phyloP scores from a whole-genome alignment of 2,329 filamentous ascomycete species.

The Claviceps spartinae region DNA sequence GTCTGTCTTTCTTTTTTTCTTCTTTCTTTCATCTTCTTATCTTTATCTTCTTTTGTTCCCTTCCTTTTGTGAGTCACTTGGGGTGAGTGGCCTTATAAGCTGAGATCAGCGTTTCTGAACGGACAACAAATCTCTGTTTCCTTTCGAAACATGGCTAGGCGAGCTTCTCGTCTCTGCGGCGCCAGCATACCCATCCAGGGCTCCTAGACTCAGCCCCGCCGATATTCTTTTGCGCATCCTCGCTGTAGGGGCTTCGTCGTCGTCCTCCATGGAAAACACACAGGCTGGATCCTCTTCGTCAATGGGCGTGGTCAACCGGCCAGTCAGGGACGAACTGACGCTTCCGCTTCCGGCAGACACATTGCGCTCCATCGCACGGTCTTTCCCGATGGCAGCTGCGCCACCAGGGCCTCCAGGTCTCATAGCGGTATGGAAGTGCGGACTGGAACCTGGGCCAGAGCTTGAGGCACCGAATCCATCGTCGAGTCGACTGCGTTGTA shows the following conservation, averaged over 20 bases:
- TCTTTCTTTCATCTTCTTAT: not conserved
- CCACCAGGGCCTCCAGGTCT: conserved; percentile 24
- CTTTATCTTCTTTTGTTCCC: not conserved
- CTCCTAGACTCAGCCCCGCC: conserved; percentile 25
- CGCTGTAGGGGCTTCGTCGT: conserved; percentile 36
- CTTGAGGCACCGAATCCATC: conserved; percentile 17
- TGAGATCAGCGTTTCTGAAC: conserved; percentile 19
- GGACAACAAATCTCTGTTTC: conserved; percentile 15
- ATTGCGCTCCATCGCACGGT: conserved; percentile 39
- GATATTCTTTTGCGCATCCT: conserved; percentile 36
- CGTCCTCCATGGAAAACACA: conserved; percentile 53
- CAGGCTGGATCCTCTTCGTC: conserved; percentile 52
- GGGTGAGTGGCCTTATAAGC: not conserved
- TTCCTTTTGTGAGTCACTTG: not conserved
- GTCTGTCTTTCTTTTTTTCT: too few relatives aligned
- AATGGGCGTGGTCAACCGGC: conserved; percentile 49
- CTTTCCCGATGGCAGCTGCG: conserved; percentile 25
- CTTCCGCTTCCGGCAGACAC: conserved; percentile 45
- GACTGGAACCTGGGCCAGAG: conserved; percentile 28
- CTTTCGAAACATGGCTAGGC: conserved; percentile 15
- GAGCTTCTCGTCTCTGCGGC: conserved; percentile 17
- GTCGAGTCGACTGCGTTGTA: conserved; percentile 44
- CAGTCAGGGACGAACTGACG: conserved; percentile 38
- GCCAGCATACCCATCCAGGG: conserved; percentile 29
- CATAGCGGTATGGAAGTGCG: conserved; percentile 37